Base-by-base conservation (phyloP, 192 early-diverging fungal genomes). In the Diversispora eburnea region DNA sequence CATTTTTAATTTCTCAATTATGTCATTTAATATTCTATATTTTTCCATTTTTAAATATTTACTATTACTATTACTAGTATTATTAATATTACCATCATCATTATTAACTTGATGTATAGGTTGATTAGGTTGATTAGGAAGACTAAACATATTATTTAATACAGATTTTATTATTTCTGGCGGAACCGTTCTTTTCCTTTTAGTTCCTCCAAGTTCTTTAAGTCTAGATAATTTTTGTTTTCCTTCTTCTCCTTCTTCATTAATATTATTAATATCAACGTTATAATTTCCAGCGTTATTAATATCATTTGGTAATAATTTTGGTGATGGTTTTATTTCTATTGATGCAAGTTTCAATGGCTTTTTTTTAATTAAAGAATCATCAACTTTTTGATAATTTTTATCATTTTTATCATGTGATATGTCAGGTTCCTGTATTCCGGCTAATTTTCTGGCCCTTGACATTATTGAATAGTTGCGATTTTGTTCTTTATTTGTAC, bases 391-490 rank as follows among this genome's bases (percentile, higher is more conserved):
- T 58, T 25, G 20, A 33, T 59, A 3, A 25, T 33, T 52, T 52
- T 52, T 59, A 10, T 59, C 25, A 33, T 10, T 2, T 33, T 22
- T 22, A 59, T 59, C 57, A 33, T 59, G 20, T 25, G 25, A 33
- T 33, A 33, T 33, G 25, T 22, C 20, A 7, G 22, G 57, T 59
- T 8, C 8, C 25, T n/a, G 57, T 9, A 62, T 41, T 43, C 60
- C 39, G 6, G 60, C 60, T 41, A 62, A 41, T 62, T 39, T 62
- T 62, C 39, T 22, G 12, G 60, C 60, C 17, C 60, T 10, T 41
- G 60, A 62, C 60, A 62, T 62, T 42, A 62, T 62, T 62, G 60
- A 62, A 62, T 62, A 62, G 2, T 62, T 33, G 25, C 25, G 25
- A 33, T 0, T 33, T 33, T 33, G 25, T 33, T 33, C 25, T 33